A percentile compares a stretch with the other conserved stretches of the same genome.
phyloP scores from a whole-genome alignment of 75 land plant species.

The Pinus taeda region DNA sequence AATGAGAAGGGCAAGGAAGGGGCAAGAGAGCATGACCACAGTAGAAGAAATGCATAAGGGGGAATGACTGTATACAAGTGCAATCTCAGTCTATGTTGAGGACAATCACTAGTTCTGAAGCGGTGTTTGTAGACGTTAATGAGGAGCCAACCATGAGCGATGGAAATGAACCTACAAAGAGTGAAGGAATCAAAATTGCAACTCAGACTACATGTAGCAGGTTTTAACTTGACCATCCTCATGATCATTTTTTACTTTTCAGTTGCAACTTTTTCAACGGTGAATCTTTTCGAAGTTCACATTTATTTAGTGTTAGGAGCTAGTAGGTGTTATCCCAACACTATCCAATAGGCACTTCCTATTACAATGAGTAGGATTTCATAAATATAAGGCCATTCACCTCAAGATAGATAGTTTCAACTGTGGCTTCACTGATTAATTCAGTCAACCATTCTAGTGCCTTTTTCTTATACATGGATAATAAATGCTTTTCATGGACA shows the following conservation, averaged over 20 bases:
- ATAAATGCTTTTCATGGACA: neutral
- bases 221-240: neutral
- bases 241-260: neutral
- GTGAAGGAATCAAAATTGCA: neutral
- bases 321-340: too few species aligned
- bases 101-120: neutral
- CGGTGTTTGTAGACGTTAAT: slow-evolving; percentile 19
- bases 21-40: neutral
- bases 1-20: neutral
- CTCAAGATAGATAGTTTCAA: too few species aligned
- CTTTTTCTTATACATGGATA: neutral
- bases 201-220: neutral
- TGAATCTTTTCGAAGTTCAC: neutral
- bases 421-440: neutral
- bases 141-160: slow-evolving; percentile 28
- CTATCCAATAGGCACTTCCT: neutral
- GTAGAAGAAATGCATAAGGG: too few species aligned
- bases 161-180: slow-evolving; percentile 10
- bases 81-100: slow-evolving; percentile 4
- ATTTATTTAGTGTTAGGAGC: too few species aligned
- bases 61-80: neutral
- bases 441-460: neutral
- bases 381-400: neutral
- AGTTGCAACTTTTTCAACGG: neutral
- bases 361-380: neutral